Evolutionary conservation across 768 basidiomycete species (phyloP), one percentile per base, ranked within the genome.

Genomic region (Pulveroboletus ravenelii): DNA sequence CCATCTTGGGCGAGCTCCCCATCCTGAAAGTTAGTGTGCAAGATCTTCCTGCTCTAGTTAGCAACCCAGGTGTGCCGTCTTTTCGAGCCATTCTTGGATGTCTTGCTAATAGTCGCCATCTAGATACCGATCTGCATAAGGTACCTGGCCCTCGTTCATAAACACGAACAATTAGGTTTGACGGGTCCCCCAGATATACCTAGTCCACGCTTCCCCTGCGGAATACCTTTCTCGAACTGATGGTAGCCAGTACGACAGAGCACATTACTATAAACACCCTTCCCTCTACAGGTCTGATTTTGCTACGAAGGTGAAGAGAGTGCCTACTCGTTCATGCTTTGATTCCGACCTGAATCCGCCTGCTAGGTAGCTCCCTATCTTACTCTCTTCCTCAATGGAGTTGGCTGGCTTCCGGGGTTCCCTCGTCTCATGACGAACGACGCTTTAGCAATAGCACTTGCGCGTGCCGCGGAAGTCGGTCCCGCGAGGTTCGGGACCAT

Each of bases 321-420:
- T 1, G 8, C 34, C 47, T 13, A 6, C 31, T 41, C 10, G 10
- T 34, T 30, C 23, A 30, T 45, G 10, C 13, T 7, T 39, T 8
- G 30, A 48, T 47, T 36, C 17, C 31, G 42, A 30, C 29, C 40
- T 1, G 31, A n/a, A 9, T 45, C 27, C 12, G 32, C 5, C 10
- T n/a, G 8, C 10, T 52, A 93, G 88, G 74, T 94, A 30, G 89
- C 90, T 1, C 93, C 90, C 0, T 91, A 89, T 65, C 74, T 92
- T 4, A 90, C 89, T 0, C 77, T 94, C 7, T 78, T 95, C 53
- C 72, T 95, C 45, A 92, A 96, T 60, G 93, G 91, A 13, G 79
- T 85, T 0, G 92, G 91, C 29, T 95, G 93, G 93, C 72, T 82
- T 5, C 77, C 80, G 0, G 77, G 74, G 0, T 94, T 80, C 69